Conservation (phyloP, 106 monocot genomes). For the Hemerocallis citrina region DNA sequence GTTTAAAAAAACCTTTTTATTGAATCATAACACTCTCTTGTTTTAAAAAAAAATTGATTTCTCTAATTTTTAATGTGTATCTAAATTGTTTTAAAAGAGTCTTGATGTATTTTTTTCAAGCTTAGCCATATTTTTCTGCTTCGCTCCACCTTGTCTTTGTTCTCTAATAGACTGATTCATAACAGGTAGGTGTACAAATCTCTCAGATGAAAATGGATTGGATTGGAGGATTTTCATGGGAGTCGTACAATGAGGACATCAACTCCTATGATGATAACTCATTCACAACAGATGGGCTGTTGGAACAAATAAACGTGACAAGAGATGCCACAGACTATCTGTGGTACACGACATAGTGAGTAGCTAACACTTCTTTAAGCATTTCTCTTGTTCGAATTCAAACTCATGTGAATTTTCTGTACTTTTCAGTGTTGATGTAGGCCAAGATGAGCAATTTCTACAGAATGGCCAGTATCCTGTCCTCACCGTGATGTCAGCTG, state of each 20-base stretch:
- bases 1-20: too few species aligned
- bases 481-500: constrained; percentile 22
- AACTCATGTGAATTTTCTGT: not conserved
- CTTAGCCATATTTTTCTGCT: not conserved
- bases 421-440: constrained; percentile 16
- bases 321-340: constrained; percentile 55
- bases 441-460: constrained; percentile 22
- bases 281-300: constrained; percentile 36
- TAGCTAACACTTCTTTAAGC: not conserved
- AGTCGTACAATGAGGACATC: constrained; percentile 27
- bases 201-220: constrained; percentile 42
- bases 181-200: constrained; percentile 37
- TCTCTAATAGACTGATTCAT: not conserved
- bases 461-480: constrained; percentile 21
- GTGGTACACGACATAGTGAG: constrained; percentile 71
- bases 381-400: not conserved
- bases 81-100: too few species aligned
- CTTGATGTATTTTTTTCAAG: too few species aligned
- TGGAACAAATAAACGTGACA: constrained; percentile 56
- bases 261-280: constrained; percentile 25
- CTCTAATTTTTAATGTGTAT: too few species aligned
- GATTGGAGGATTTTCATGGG: constrained; percentile 31
- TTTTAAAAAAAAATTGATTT: too few species aligned
- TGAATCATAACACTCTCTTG: too few species aligned
- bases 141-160: not conserved